Base-by-base conservation (phyloP, 192 early-diverging fungal species). In the Coemansia umbellata region DNA sequence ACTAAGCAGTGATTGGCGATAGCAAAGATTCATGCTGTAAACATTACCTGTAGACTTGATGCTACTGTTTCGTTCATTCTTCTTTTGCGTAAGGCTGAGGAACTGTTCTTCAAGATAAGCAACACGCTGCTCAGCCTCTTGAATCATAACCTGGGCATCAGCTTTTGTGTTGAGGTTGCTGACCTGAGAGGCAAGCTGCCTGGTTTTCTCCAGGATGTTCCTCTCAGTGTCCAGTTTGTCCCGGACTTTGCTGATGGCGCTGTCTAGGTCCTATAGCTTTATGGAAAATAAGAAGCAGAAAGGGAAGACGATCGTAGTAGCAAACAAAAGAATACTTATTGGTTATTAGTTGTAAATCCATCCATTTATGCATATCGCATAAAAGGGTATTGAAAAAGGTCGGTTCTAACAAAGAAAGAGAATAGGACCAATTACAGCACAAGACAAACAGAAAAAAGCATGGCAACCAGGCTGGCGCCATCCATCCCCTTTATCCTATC, bases 71-170 rank as follows among this genome's bases (percentile, higher is more conserved):
- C 61, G 68, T 44, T 78, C 80, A 21, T 81, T 70, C 58, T 78
- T 78, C 61, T 78, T 76, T 39, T 84, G 69, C 45, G 80, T 72
- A 33, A 91, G 47, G 30, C 78, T 81, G 43, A 74, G 72, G 39
- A 85, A 82, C 66, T 89, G 82, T 48, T 82, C 80, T 37, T 80
- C 78, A 47, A 89, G 74, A 47, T 82, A 91, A 26, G 82, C 83
- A 50, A 91, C 83, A 41, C 79, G 78, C 53, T 81, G 84, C 53
- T 87, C 81, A 24, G 79, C 71, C 32, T 88, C 83, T 41, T 60
- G 67, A 30, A 89, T 79, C 58, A 81, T 81, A 36, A 71, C 74
- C 60, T 95, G 87, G 55, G 91, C 93, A 59, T 92, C 84, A 53
- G 87, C 81, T 27, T 77, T 72, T 37, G 82, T 83, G 49, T 80